These are phyloP conservation scores for Coix lacrymajobi DNA, from an alignment of 176 grass and related monocot species.

Conservation along the genomic window DNA sequence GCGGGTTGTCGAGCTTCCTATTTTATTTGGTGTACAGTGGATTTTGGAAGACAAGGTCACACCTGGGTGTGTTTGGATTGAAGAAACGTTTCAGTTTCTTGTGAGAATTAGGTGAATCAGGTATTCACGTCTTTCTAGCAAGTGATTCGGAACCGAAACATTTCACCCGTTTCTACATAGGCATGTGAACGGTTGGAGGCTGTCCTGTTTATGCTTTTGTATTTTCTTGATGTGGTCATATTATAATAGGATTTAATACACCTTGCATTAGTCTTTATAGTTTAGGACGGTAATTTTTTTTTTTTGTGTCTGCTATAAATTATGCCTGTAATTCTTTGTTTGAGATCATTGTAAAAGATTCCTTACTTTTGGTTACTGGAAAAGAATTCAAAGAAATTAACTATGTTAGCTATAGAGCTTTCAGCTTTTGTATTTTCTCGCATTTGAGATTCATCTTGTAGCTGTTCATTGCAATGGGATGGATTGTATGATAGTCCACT, in stretches of 20 bases:
- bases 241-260: background rate
- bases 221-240: background rate
- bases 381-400: background rate
- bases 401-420: background rate
- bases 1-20: background rate
- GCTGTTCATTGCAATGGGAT: background rate
- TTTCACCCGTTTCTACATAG: background rate
- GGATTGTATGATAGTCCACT: background rate
- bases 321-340: background rate
- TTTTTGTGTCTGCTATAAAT: background rate
- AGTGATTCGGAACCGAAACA: background rate
- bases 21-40: background rate
- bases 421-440: background rate
- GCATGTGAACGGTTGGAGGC: background rate
- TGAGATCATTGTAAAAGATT: background rate
- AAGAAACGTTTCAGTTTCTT: background rate
- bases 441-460: background rate
- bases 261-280: background rate
- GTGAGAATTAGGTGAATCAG: background rate
- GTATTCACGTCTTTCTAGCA: background rate
- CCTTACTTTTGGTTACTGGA: background rate
- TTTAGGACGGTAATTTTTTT: background rate
- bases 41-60: background rate
- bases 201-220: background rate
- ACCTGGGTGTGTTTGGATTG: background rate